Evolutionary conservation across 2,329 filamentous ascomycete species (phyloP).

Genomic region (Keithomyces neogunnii): DNA sequence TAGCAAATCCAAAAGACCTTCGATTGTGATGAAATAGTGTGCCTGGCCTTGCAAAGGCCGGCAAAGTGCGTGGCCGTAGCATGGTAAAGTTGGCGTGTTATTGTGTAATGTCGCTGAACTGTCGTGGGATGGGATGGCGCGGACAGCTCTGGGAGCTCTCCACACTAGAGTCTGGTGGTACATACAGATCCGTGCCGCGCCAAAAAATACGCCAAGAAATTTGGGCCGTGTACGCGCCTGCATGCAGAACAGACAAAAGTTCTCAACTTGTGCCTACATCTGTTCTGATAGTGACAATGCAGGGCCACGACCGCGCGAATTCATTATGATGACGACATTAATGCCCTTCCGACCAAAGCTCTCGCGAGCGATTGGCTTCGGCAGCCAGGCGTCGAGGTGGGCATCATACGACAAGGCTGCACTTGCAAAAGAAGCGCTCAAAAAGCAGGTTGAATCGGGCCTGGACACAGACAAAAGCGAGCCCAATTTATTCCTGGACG

Average conservation of each 20-base stretch:
- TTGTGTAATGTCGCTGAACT: slow-evolving; percentile 2
- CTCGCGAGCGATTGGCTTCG: slow-evolving; percentile 6
- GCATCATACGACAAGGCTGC: slow-evolving; percentile 20
- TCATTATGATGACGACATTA: not conserved
- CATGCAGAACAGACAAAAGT: too few relatives aligned
- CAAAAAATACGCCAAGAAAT: too few relatives aligned
- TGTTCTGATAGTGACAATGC: not conserved
- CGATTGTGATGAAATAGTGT: slow-evolving; percentile 24
- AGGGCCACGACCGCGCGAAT: not conserved
- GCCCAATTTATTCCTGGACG: slow-evolving; percentile 26
- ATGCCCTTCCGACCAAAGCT: slow-evolving; percentile 11
- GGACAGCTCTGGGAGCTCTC: not conserved
- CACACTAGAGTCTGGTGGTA: not conserved
- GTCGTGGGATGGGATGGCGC: not conserved
- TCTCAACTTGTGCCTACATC: not conserved
- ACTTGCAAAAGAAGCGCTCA: slow-evolving; percentile 21
- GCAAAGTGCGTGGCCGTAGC: slow-evolving; percentile 20
- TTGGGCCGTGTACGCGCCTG: too few relatives aligned
- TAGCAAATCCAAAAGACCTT: slow-evolving; percentile 36
- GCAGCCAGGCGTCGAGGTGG: slow-evolving; percentile 18
- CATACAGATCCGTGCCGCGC: too few relatives aligned
- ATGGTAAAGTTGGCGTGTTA: slow-evolving; percentile 11
- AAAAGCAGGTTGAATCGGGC: slow-evolving; percentile 21
- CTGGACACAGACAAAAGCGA: slow-evolving; percentile 22
- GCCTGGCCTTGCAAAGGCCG: slow-evolving; percentile 19